These are phyloP conservation scores for Metschnikowia reukaufii DNA, from an alignment of 805 yeast genomes.

Conservation along the genomic window DNA sequence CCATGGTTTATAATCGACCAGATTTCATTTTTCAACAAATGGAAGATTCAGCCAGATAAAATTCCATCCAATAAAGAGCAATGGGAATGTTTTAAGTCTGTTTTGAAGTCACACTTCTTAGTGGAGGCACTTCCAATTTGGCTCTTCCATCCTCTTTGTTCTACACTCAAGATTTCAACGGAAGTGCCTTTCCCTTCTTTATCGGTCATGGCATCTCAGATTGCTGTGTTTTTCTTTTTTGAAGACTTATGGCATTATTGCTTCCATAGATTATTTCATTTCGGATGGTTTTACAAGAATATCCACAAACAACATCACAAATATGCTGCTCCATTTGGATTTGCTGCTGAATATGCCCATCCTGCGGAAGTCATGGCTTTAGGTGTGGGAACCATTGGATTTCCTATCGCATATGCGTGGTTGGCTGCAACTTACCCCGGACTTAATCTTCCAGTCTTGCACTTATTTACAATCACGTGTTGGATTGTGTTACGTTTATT, in stretches of 20 bases:
- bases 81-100: constrained; percentile 63
- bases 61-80: constrained; percentile 56
- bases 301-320: constrained; percentile 62
- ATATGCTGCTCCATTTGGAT: constrained; percentile 63
- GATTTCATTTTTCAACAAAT: constrained; percentile 50
- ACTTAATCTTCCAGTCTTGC: constrained; percentile 54
- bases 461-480: constrained; percentile 51
- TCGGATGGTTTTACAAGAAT: constrained; percentile 55
- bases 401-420: constrained; percentile 55
- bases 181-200: constrained; percentile 54
- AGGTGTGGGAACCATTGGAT: constrained; percentile 61
- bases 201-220: constrained; percentile 42
- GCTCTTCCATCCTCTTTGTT: constrained; percentile 60
- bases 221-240: constrained; percentile 49
- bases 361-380: constrained; percentile 57
- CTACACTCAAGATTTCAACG: constrained; percentile 47
- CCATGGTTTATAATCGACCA: constrained; percentile 59
- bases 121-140: constrained; percentile 64
- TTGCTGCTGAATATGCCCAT: constrained; percentile 62
- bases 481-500: constrained; percentile 55
- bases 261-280: constrained; percentile 57
- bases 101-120: constrained; percentile 53
- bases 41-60: constrained; percentile 55
- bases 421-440: constrained; percentile 52
- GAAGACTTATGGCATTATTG: constrained; percentile 65